phyloP scores from a whole-genome alignment of 805 yeast species.

The Komagataella pseudopastoris region DNA sequence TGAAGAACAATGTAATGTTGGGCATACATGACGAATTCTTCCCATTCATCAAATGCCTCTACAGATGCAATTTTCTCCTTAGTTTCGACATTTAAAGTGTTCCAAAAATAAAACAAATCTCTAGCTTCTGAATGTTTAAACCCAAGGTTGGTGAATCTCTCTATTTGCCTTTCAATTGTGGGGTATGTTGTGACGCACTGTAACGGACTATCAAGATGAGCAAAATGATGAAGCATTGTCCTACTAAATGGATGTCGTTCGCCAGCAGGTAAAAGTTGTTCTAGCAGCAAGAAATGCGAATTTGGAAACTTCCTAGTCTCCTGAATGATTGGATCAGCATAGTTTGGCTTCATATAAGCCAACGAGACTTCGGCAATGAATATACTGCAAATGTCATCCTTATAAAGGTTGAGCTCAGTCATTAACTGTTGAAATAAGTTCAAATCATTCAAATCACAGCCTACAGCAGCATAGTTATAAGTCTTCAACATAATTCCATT shows the following conservation, averaged over 20 bases:
- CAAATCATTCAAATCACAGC: constrained; percentile 51
- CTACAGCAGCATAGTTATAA: constrained; percentile 37
- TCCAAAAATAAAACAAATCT: constrained; percentile 52
- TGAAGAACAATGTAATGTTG: constrained; percentile 64
- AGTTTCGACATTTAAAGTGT: constrained; percentile 20
- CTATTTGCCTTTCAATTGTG: constrained; percentile 29
- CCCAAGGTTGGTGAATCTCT: constrained; percentile 34
- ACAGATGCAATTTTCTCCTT: constrained; percentile 29
- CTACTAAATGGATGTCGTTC: constrained; percentile 51
- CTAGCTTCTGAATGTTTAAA: constrained; percentile 34
- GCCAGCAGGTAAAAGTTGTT: constrained; percentile 61
- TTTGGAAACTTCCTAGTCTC: constrained; percentile 29
- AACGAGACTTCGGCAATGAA: constrained; percentile 76
- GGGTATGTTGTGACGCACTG: constrained; percentile 51
- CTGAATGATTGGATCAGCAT: constrained; percentile 48
- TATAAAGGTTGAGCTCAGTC: constrained; percentile 11
- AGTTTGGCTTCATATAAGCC: constrained; percentile 61
- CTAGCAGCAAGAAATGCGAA: constrained; percentile 52
- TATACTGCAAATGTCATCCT: constrained; percentile 25
- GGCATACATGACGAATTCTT: constrained; percentile 62
- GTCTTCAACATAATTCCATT: constrained; percentile 21
- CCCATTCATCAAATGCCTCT: constrained; percentile 76
- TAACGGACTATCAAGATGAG: constrained; percentile 51
- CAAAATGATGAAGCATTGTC: constrained; percentile 64
- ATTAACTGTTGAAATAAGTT: constrained; percentile 21